Conservation (phyloP, 75 land plant species). For the Chamaecyparis obtusa region DNA sequence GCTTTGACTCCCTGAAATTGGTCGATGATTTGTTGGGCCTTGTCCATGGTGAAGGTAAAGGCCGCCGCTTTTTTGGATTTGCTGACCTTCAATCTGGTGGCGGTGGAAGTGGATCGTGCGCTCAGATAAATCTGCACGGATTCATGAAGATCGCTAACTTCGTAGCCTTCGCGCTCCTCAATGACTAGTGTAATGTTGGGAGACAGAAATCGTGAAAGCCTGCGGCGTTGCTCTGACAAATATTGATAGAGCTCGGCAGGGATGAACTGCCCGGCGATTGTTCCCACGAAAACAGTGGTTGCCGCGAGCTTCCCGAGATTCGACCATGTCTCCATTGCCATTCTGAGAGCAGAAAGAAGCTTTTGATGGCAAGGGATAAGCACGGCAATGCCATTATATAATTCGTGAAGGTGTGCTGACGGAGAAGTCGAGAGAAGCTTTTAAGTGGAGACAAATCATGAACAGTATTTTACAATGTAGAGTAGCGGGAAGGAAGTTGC, state of each 20-base stretch:
- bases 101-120: background rate
- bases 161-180: conserved; percentile 15
- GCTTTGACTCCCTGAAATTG: conserved; percentile 15
- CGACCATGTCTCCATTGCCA: background rate
- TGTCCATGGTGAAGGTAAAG: conserved; percentile 14
- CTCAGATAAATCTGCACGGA: conserved; percentile 18
- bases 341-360: too few species aligned
- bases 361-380: too few species aligned
- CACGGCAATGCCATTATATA: too few species aligned
- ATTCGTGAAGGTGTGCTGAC: too few species aligned
- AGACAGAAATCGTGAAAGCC: conserved; percentile 12
- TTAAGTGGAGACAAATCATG: too few species aligned
- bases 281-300: conserved; percentile 5
- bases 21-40: conserved; percentile 18
- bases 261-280: conserved; percentile 12
- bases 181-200: conserved; percentile 19
- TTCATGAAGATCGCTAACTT: conserved; percentile 13
- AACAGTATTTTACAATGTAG: too few species aligned
- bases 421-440: too few species aligned
- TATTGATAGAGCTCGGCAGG: conserved; percentile 23
- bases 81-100: conserved; percentile 12
- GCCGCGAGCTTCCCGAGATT: conserved; percentile 1
- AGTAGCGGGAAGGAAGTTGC: too few species aligned
- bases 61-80: conserved; percentile 2
- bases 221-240: conserved; percentile 9